Evolutionary conservation across 148 eudicot species (phyloP).

Genomic region (Rhododendron kiyosumense): DNA sequence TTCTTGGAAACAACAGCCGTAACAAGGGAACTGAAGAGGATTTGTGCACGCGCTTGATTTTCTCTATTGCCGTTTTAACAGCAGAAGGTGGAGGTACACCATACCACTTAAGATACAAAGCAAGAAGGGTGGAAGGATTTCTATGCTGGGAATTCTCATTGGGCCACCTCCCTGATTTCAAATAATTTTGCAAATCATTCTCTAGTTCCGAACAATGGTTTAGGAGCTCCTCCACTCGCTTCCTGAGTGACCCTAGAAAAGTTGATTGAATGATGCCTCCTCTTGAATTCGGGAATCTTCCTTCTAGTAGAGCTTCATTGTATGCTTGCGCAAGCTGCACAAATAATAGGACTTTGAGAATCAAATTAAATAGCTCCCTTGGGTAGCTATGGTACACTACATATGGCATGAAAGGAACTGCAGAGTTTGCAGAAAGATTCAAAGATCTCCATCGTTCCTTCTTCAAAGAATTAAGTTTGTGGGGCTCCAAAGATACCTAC

Average conservation of each 20-base stretch:
- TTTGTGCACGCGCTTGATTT: constrained; percentile 28
- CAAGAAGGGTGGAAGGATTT: constrained; percentile 42
- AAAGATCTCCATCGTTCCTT: neutral
- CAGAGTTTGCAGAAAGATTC: neutral
- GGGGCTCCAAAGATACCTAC: neutral
- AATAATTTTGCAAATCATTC: constrained; percentile 38
- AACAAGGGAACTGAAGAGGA: constrained; percentile 52
- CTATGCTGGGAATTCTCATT: constrained; percentile 24
- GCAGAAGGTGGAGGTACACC: constrained; percentile 56
- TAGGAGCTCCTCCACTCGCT: constrained; percentile 68
- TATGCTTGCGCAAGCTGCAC: constrained; percentile 86
- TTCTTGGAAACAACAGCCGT: constrained; percentile 60
- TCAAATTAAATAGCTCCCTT: neutral
- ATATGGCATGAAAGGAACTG: neutral
- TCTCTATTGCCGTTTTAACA: constrained; percentile 39
- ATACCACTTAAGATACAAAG: constrained; percentile 96
- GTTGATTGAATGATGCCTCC: constrained; percentile 71
- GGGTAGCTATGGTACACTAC: neutral
- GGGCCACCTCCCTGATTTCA: constrained; percentile 67
- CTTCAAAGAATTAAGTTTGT: neutral
- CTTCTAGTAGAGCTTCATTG: constrained; percentile 61
- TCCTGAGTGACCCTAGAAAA: constrained; percentile 71
- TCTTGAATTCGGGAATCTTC: constrained; percentile 43
- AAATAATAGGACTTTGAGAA: neutral
- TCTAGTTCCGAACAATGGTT: constrained; percentile 22